phyloP scores from a whole-genome alignment of 305 asterid species.

The Euphrasia arctica region DNA sequence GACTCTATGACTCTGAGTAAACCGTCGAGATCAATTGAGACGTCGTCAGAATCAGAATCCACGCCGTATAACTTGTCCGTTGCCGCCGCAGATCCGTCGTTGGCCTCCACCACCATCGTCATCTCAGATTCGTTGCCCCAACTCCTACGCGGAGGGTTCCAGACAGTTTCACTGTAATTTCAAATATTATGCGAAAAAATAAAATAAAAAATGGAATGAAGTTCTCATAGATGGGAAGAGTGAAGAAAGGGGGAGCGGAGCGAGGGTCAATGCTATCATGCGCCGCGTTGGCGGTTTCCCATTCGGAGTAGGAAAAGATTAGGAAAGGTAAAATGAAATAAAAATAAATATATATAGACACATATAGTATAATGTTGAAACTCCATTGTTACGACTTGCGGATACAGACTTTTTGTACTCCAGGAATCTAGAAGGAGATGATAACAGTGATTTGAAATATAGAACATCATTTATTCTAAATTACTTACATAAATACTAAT shows the following conservation, averaged over 20 bases:
- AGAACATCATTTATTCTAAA: too few species aligned
- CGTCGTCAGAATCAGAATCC: slow-evolving; percentile 32
- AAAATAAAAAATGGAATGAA: not conserved
- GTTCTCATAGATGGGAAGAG: not conserved
- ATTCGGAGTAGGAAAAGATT: slow-evolving; percentile 33
- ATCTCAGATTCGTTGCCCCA: slow-evolving; percentile 31
- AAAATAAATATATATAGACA: too few species aligned
- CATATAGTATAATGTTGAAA: too few species aligned
- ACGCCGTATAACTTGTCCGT: slow-evolving; percentile 22
- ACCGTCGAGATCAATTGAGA: slow-evolving; percentile 30
- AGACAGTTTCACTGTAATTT: slow-evolving; percentile 12
- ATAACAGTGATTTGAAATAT: too few species aligned
- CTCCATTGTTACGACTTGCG: too few species aligned
- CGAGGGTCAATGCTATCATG: slow-evolving; percentile 22
- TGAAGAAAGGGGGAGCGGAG: not conserved
- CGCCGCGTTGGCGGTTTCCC: slow-evolving; percentile 36
- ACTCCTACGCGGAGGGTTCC: slow-evolving; percentile 15
- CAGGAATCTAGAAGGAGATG: too few species aligned
- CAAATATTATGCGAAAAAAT: not conserved
- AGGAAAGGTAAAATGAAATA: slow-evolving; percentile 21
- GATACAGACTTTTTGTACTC: too few species aligned
- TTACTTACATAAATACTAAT: too few species aligned
- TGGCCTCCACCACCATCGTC: slow-evolving; percentile 36
- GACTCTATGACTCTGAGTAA: slow-evolving; percentile 28
- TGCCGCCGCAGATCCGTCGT: slow-evolving; percentile 36